Evolutionary conservation across 2,329 filamentous ascomycete species (phyloP).

Genomic region (Chrysoporthe austroafricana): DNA sequence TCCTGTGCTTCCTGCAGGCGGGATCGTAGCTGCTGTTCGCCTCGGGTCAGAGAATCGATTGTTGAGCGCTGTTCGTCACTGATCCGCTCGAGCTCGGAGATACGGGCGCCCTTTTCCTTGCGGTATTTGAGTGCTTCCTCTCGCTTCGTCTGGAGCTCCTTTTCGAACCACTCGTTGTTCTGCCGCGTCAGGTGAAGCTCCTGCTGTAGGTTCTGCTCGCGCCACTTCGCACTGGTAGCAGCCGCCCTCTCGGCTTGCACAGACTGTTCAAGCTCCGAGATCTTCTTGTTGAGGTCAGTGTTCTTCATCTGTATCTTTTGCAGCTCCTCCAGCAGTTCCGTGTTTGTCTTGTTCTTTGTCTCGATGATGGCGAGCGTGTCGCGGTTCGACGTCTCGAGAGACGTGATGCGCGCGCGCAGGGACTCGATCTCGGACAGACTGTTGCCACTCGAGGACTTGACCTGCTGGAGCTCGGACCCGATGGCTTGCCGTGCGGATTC

Average conservation of each 20-base stretch:
- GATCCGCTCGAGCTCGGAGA: conserved; percentile 84
- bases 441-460: conserved; percentile 75
- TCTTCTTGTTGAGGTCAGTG: conserved; percentile 79
- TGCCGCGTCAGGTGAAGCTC: conserved; percentile 86
- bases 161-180: conserved; percentile 92
- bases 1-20: conserved; percentile 82
- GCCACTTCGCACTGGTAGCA: conserved; percentile 81
- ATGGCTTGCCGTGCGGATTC: conserved; percentile 76
- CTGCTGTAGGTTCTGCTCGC: conserved; percentile 86
- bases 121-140: conserved; percentile 86
- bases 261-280: conserved; percentile 79
- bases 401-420: conserved; percentile 80
- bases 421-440: conserved; percentile 76
- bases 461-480: conserved; percentile 78
- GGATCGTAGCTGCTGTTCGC: conserved; percentile 78
- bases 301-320: conserved; percentile 88
- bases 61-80: conserved; percentile 83
- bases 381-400: conserved; percentile 88
- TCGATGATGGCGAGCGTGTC: conserved; percentile 89
- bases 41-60: conserved; percentile 76
- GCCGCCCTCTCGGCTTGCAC: conserved; percentile 81
- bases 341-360: conserved; percentile 84
- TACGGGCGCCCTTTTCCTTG: conserved; percentile 90
- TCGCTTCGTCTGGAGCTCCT: conserved; percentile 87
- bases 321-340: conserved; percentile 83